Evolutionary conservation across 2,329 filamentous ascomycete species (phyloP).

Genomic region (Tolypocladium cylindrosporum): DNA sequence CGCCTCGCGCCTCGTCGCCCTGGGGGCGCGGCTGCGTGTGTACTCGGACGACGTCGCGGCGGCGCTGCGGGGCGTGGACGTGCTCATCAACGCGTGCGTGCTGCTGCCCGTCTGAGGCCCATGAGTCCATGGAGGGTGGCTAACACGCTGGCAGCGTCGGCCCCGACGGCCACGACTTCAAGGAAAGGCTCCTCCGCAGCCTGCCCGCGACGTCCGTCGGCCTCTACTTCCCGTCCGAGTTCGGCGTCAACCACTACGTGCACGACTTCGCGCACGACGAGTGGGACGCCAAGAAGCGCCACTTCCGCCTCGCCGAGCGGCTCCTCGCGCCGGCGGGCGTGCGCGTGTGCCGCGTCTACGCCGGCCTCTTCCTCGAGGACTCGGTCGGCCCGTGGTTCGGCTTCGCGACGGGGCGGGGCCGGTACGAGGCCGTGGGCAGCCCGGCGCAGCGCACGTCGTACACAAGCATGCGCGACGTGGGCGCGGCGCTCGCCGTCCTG

Average conservation of each 20-base stretch:
- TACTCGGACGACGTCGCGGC: slow-evolving; percentile 9
- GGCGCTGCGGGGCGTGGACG: slow-evolving; percentile 17
- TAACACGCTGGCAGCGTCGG: not conserved
- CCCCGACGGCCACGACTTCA: slow-evolving; percentile 12
- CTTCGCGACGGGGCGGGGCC: slow-evolving; percentile 16
- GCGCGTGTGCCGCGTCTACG: slow-evolving; percentile 19
- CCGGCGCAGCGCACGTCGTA: slow-evolving; percentile 15
- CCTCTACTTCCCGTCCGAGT: slow-evolving; percentile 25
- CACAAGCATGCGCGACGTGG: slow-evolving; percentile 19
- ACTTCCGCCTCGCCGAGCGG: slow-evolving; percentile 11
- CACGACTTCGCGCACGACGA: slow-evolving; percentile 23
- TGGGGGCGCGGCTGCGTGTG: slow-evolving; percentile 1
- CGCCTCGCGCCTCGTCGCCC: not conserved
- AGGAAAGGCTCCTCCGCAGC: slow-evolving; percentile 14
- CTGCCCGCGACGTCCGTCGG: slow-evolving; percentile 14
- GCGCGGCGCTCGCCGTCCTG: slow-evolving; percentile 16
- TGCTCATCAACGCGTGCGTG: slow-evolving; percentile 19
- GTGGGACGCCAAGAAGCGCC: slow-evolving; percentile 21
- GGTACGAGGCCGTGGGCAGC: slow-evolving; percentile 19
- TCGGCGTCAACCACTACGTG: slow-evolving; percentile 25
- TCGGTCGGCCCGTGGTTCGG: slow-evolving; percentile 19
- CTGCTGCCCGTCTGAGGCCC: too few relatives aligned
- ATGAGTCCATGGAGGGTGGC: not conserved
- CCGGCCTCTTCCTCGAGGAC: slow-evolving; percentile 21
- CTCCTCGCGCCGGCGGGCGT: slow-evolving; percentile 5